Conservation (phyloP, 148 eudicot species). For the Dianthus caryophyllus region DNA sequence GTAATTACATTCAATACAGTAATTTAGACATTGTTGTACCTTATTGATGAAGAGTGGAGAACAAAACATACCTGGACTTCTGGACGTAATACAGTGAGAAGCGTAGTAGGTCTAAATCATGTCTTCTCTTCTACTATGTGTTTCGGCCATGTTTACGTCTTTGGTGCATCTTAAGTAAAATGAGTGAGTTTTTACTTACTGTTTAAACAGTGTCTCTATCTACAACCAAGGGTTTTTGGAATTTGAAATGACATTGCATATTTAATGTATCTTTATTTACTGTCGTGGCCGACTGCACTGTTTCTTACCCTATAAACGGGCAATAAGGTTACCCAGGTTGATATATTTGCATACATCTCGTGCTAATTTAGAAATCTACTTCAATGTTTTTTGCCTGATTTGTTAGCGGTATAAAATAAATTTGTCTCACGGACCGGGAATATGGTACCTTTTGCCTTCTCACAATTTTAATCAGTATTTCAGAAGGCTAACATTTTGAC, state of each 20-base stretch:
- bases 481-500: neutral
- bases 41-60: neutral
- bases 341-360: neutral
- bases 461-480: no score
- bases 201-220: neutral
- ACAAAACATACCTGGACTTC: neutral
- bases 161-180: neutral
- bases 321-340: no score
- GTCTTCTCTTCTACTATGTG: neutral
- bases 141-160: neutral
- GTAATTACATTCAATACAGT: constrained; percentile 30
- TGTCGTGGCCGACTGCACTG: neutral
- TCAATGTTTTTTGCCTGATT: no score
- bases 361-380: no score
- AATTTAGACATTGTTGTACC: neutral
- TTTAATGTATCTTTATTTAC: neutral
- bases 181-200: neutral
- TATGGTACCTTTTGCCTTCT: no score
- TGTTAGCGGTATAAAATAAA: neutral
- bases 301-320: neutral
- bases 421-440: neutral
- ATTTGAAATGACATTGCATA: neutral
- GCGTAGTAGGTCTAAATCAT: neutral
- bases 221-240: neutral
- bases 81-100: neutral